Base-by-base conservation (phyloP, 139 green algal species). In the Chlorella ohadii region DNA sequence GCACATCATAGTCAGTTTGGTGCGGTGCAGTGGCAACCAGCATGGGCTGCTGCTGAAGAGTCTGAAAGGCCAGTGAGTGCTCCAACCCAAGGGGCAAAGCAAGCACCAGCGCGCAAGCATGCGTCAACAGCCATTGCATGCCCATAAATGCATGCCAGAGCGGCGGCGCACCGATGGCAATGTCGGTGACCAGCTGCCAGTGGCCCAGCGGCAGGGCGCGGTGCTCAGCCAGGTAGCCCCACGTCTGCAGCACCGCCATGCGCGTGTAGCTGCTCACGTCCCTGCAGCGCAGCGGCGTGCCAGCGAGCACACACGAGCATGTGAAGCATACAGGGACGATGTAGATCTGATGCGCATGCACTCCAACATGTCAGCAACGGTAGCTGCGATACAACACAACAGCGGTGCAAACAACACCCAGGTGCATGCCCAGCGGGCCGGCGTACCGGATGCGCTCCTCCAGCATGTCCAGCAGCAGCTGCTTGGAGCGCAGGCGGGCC, bases 391-490 rank as follows among this genome's bases (percentile, higher is more conserved):
- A n/a, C 34, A 73, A 38, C 67, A 27, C 27, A 68, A 5, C 28
- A 34, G 63, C 28, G 28, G 16, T 19, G 28, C 28, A 31, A 22
- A 13, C n/a, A 33, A 68, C n/a, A 6, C 11, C n/a, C n/a, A n/a
- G 1, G 15, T 68, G 63, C 6, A 34, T 28, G 6, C 22, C 9
- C 36, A 9, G 44, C 84, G 41, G 41, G 23, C 36, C 79, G 56
- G 25, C 82, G 64, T 51, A 84, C 80, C 89, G 80, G 34, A 86
- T 87, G 44, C 95, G 88, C 59, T 95, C 92, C 55, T 91, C 71
- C 41, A 98, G 87, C 33, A 93, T 77, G 25, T 94, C 91, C 80
- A 98, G 89, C 77, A 98, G 88, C 20, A 85, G 79, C 77, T 97
- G 92, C 87, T 98, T 98, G 61, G 80, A 86, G 5, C 89, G 84